A percentile compares a stretch with the other conserved stretches of the same genome.
phyloP scores from a whole-genome alignment of 371 early-diverging fungal genomes.

The Apophysomyces trapeziformis region DNA sequence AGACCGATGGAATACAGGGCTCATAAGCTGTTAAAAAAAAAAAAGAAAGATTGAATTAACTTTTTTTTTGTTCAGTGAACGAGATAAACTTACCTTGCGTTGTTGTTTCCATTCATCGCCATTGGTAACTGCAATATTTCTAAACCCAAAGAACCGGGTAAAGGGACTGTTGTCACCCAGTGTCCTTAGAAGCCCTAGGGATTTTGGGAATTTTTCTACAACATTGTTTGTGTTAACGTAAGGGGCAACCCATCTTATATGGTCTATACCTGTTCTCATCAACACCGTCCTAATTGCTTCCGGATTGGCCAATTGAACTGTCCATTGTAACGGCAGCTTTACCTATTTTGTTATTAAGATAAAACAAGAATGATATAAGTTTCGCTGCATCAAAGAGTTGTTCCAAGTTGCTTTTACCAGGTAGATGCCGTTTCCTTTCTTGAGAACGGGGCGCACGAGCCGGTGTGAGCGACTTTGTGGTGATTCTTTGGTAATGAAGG shows the following conservation, averaged over 20 bases:
- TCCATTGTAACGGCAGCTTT: conserved; percentile 35
- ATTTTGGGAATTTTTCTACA: conserved; percentile 20
- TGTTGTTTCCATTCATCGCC: conserved; percentile 44
- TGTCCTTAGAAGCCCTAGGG: conserved; percentile 12
- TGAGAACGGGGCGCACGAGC: conserved; percentile 13
- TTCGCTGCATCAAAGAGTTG: background rate
- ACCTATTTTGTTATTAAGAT: conserved; percentile 15
- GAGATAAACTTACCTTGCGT: conserved; percentile 28
- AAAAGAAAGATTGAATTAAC: background rate
- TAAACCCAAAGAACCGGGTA: conserved; percentile 29
- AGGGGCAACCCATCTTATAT: background rate
- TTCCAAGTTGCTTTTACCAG: background rate
- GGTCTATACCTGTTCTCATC: conserved; percentile 35
- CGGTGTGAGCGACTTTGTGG: conserved; percentile 12
- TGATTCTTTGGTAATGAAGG: conserved; percentile 11
- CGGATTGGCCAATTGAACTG: conserved; percentile 34
- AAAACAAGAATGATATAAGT: background rate
- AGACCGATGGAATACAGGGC: conserved; percentile 43
- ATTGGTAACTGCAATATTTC: conserved; percentile 35
- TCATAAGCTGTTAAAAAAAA: conserved; percentile 22
- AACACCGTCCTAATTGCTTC: conserved; percentile 28
- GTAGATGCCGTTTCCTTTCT: conserved; percentile 16
- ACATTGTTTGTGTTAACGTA: background rate
- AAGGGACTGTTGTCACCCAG: conserved; percentile 18
- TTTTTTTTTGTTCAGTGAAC: background rate